Percentiles rank a stretch among this genome's conserved stretches.
These are phyloP conservation scores for Verticillium albo-atrum DNA, from an alignment of 2,329 filamentous ascomycete genomes.

Conservation along the genomic window DNA sequence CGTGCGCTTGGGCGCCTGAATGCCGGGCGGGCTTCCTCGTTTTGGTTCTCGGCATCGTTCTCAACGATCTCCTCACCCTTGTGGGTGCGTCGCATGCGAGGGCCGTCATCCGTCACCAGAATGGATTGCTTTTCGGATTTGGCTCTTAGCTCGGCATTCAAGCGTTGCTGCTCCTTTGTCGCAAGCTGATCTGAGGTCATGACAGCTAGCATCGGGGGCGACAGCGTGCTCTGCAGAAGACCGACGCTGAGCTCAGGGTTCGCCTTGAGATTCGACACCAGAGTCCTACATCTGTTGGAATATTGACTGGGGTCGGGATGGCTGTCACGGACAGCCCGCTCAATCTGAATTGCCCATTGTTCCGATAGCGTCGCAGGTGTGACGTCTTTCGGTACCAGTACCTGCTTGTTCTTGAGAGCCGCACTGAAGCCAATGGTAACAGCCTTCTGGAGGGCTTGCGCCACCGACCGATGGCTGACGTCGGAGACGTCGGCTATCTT, in stretches of 20 bases:
- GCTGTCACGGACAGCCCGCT: conserved; percentile 61
- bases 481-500: conserved; percentile 54
- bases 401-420: conserved; percentile 62
- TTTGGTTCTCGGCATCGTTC: conserved; percentile 52
- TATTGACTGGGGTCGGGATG: conserved; percentile 51
- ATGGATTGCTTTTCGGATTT: conserved; percentile 80
- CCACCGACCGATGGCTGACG: conserved; percentile 58
- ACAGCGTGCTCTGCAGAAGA: conserved; percentile 67
- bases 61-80: conserved; percentile 92
- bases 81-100: conserved; percentile 82
- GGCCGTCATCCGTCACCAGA: conserved; percentile 69
- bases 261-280: conserved; percentile 84
- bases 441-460: conserved; percentile 65
- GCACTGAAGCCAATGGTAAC: conserved; percentile 62
- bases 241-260: conserved; percentile 75
- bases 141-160: conserved; percentile 73
- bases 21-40: conserved; percentile 28
- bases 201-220: conserved; percentile 71
- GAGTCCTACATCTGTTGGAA: conserved; percentile 63
- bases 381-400: conserved; percentile 58
- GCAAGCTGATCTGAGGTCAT: conserved; percentile 92
- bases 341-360: conserved; percentile 71
- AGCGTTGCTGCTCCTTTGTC: conserved; percentile 78
- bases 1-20: conserved; percentile 27
- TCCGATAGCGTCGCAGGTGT: conserved; percentile 62